Conservation (phyloP, 2,329 filamentous ascomycete species). For the Pseudogymnoascus sp. region DNA sequence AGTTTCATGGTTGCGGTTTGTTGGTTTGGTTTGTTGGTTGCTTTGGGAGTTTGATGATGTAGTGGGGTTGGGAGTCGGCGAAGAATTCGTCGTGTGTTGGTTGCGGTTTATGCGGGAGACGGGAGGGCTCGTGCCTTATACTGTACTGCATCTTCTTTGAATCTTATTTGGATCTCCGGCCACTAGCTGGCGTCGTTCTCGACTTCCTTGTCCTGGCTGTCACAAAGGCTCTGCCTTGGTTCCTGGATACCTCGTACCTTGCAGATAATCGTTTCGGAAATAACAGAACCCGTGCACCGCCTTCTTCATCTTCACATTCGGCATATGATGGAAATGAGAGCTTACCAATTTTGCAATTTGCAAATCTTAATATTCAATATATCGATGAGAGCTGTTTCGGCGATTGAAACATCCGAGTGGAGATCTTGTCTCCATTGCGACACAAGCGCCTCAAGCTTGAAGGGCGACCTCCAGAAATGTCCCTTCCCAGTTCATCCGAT, state of each 20-base stretch:
- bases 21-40: neutral
- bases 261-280: neutral
- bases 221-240: neutral
- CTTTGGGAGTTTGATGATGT: neutral
- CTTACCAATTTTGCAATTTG: neutral
- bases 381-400: neutral
- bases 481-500: neutral
- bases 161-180: neutral
- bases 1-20: neutral
- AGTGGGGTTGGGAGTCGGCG: neutral
- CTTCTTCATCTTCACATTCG: neutral
- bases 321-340: neutral
- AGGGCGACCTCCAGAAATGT: neutral
- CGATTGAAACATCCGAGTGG: neutral
- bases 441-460: neutral
- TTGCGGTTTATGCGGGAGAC: neutral
- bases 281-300: neutral
- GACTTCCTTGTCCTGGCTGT: neutral
- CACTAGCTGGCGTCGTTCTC: neutral
- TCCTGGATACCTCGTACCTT: neutral
- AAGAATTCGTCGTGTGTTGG: neutral
- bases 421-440: neutral
- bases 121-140: neutral
- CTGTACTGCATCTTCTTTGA: neutral
- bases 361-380: neutral